Conservation (phyloP, 1,284 basidiomycete species). For the Boletellus deceptivus region DNA sequence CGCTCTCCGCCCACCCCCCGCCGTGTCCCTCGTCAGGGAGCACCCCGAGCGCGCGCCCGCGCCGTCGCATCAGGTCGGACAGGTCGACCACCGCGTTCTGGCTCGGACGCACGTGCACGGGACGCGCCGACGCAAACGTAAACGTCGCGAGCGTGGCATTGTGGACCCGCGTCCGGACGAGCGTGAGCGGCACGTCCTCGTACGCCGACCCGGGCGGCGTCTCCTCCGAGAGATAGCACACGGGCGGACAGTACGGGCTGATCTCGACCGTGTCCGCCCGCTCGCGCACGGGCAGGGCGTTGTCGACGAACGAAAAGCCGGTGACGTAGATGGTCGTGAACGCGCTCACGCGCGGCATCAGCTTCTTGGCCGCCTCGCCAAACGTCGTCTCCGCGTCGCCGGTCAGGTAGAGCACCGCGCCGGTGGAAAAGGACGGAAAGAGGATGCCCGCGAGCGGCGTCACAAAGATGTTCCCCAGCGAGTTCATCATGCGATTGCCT, state of each 20-base stretch:
- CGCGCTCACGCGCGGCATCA: neutral
- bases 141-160: neutral
- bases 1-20: neutral
- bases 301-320: neutral
- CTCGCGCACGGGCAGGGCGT: neutral
- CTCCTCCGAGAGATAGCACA: neutral
- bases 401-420: neutral
- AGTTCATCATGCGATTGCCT: neutral
- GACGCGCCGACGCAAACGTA: neutral
- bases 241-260: neutral
- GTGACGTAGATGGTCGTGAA: neutral
- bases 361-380: neutral
- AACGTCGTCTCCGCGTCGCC: neutral
- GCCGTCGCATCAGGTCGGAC: neutral
- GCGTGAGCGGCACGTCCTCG: neutral
- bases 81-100: neutral
- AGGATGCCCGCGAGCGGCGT: neutral
- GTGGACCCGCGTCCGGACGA: neutral
- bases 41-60: neutral
- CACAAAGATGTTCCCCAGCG: neutral
- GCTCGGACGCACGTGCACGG: neutral
- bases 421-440: neutral
- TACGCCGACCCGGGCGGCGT: neutral
- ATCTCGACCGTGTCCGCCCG: neutral
- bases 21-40: no score